Evolutionary conservation across 2,329 filamentous ascomycete species (phyloP).

Genomic region (Fusarium sp.): DNA sequence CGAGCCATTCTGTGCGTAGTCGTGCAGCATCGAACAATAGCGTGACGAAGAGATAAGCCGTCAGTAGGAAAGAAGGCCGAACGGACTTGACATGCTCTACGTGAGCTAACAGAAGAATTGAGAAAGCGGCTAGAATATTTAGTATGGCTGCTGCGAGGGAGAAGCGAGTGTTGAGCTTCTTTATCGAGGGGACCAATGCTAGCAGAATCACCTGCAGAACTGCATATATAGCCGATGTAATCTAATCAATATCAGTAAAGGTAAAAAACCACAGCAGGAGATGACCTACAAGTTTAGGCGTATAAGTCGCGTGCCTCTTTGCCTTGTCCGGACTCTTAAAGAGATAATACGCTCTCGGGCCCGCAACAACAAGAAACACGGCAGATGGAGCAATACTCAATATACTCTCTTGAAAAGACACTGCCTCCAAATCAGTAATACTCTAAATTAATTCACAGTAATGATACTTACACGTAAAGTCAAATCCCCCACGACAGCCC

Average conservation of each 20-base stretch:
- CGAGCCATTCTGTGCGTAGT: constrained; percentile 50
- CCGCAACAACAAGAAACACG: constrained; percentile 42
- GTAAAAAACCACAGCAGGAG: no score
- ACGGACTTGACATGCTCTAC: constrained; percentile 51
- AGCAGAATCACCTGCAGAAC: constrained; percentile 45
- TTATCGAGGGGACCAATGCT: constrained; percentile 42
- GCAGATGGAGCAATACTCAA: constrained; percentile 41
- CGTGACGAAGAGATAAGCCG: constrained; percentile 47
- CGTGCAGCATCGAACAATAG: constrained; percentile 50
- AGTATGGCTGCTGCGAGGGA: constrained; percentile 48
- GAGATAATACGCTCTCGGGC: constrained; percentile 43
- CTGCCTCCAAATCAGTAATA: constrained; percentile 19
- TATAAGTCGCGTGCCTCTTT: constrained; percentile 44
- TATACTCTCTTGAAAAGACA: constrained; percentile 49
- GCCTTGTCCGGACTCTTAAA: constrained; percentile 41
- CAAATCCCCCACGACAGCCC: constrained; percentile 49
- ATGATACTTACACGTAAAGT: constrained; percentile 46
- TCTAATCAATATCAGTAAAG: constrained; percentile 14
- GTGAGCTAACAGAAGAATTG: constrained; percentile 47
- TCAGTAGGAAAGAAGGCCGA: constrained; percentile 49
- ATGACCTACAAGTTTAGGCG: constrained; percentile 42
- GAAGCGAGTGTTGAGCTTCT: constrained; percentile 44
- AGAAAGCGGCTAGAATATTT: constrained; percentile 45
- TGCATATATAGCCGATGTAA: constrained; percentile 41
- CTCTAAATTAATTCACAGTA: not conserved